Evolutionary conservation across 306 rosid species (phyloP), one percentile per base, ranked within the genome.

Genomic region (Gynostemma pentaphyllum): DNA sequence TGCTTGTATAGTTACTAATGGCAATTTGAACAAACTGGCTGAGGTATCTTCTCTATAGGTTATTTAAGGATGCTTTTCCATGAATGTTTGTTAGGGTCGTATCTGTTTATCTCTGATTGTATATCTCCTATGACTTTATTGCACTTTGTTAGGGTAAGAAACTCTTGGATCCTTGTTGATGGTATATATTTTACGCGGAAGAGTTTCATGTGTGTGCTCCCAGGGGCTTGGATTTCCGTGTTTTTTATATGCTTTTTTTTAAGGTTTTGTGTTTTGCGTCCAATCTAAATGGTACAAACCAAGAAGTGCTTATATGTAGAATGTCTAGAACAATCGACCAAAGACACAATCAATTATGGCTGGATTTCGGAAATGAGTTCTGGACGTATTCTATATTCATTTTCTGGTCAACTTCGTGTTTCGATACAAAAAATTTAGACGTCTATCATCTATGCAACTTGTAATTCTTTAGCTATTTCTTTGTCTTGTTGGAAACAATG

Each of bases 1-100:
- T 77, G 98, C 98, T 67, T 92, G 98, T 70, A 86, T 92, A 66
- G 64, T 88, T 48, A 83, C 98, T 46, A 90, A 92, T 73, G 98
- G 98, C 41, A 76, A 39, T 50, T 79, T 92, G 69, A 75, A 81
- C 79, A 92, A 88, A 77, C 64, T 75, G 1, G 52, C 82, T 27
- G 98, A 92, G 96, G 98, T 92, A 83, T 60, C 41, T 68, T 55
- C 24, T 44, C 39, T 19, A 12, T 56, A 32, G 29, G 45, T 28
- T 57, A 57, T 57, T 34, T 45, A 57, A 36, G 28, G 11, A 29
- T 57, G 45, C 9, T 57, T 57, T 56, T 57, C 45, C 64, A 11
- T 36, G 16, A 45, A 64, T 45, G 50, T 45, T 44, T 16, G 21
- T 46, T n/a, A n/a, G 40, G 13, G 4, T 48, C 0, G 24, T 45